Conservation (phyloP, 345 rosid genomes). For the Bruguiera parviflora region DNA sequence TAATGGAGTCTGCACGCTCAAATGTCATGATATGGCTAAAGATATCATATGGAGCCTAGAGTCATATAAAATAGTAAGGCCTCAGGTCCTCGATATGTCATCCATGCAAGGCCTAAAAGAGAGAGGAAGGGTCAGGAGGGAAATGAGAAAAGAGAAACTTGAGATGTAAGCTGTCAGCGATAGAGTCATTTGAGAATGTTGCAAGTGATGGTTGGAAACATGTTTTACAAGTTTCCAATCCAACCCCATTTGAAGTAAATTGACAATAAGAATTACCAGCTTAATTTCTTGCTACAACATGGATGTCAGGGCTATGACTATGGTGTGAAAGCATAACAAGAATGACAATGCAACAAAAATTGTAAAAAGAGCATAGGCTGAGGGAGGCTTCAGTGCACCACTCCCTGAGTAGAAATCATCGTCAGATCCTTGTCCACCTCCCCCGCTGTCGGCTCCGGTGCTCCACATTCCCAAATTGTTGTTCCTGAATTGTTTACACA, state of each 20-base stretch:
- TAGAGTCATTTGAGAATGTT: neutral
- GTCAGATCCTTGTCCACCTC: slow-evolving; percentile 16
- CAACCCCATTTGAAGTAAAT: neutral
- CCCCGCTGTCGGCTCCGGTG: slow-evolving; percentile 44
- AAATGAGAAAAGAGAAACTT: neutral
- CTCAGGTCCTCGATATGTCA: too few species aligned
- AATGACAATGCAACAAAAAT: slow-evolving; percentile 26
- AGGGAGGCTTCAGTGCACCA: slow-evolving; percentile 24
- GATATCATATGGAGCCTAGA: neutral
- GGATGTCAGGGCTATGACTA: slow-evolving; percentile 18
- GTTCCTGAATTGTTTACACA: slow-evolving; percentile 43
- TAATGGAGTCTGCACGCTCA: slow-evolving; percentile 1
- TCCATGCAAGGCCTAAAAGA: too few species aligned
- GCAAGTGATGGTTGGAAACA: neutral
- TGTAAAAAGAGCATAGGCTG: slow-evolving; percentile 22
- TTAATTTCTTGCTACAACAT: slow-evolving; percentile 32
- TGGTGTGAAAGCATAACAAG: slow-evolving; percentile 28
- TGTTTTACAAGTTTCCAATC: neutral
- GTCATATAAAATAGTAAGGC: neutral
- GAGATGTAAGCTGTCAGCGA: neutral
- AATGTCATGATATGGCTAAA: slow-evolving; percentile 9
- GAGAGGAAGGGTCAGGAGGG: too few species aligned
- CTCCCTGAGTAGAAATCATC: slow-evolving; percentile 52
- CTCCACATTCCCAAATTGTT: slow-evolving; percentile 82
- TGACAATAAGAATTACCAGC: slow-evolving; percentile 1